Evolutionary conservation across 106 monocot genomes (phyloP).

Genomic region (Acanthochlamys bracteata): DNA sequence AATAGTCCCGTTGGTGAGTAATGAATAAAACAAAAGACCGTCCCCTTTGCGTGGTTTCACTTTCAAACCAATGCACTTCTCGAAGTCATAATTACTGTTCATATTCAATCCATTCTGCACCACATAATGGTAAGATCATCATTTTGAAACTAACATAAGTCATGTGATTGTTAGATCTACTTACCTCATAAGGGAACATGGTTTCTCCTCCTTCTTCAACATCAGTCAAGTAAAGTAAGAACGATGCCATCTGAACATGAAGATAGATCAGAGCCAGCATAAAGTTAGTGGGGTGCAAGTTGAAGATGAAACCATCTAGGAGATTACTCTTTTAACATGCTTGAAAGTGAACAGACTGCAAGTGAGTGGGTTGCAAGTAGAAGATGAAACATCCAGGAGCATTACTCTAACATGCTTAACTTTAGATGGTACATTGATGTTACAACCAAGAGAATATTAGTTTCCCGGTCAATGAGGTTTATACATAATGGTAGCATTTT

Average conservation of each 20-base stretch:
- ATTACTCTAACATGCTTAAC: too few species aligned
- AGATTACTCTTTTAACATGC: too few species aligned
- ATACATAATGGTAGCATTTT: too few species aligned
- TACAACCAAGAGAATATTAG: too few species aligned
- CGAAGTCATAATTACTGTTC: constrained; percentile 68
- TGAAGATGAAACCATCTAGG: too few species aligned
- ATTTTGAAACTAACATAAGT: not conserved
- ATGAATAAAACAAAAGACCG: constrained; percentile 89
- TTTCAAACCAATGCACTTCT: constrained; percentile 80
- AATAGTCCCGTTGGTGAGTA: constrained; percentile 69
- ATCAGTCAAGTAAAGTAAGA: constrained; percentile 83
- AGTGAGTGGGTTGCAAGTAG: too few species aligned
- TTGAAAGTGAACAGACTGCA: too few species aligned
- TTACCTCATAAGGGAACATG: constrained; percentile 93
- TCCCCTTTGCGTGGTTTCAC: constrained; percentile 85
- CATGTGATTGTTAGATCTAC: not conserved
- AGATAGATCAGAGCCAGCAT: too few species aligned
- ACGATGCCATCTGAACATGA: constrained; percentile 95
- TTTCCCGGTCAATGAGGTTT: too few species aligned
- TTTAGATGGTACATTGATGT: too few species aligned
- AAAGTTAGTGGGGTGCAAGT: too few species aligned
- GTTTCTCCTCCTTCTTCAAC: constrained; percentile 99
- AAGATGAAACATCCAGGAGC: too few species aligned
- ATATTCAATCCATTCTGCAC: constrained; percentile 79
- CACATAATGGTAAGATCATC: constrained; percentile 6